phyloP scores from a whole-genome alignment of 192 early-diverging fungal species.

The Linnemannia schmuckeri region DNA sequence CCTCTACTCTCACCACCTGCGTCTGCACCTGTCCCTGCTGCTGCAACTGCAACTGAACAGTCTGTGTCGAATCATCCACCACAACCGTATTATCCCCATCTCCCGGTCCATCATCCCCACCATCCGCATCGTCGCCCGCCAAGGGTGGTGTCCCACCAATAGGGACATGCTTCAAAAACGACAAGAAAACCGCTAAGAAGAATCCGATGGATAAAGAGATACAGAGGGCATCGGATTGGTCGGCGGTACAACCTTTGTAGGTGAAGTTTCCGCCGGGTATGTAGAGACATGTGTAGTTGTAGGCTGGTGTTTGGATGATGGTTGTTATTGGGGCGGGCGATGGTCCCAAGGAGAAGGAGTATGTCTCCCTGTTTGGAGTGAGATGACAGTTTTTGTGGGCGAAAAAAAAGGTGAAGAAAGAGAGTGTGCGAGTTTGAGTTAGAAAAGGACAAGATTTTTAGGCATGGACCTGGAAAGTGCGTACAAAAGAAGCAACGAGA shows the following conservation, averaged over 20 bases:
- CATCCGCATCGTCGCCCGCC: constrained; percentile 19
- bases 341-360: constrained; percentile 46
- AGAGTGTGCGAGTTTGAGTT: background rate
- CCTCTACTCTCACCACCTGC: background rate
- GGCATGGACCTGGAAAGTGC: background rate
- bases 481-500: background rate
- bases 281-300: constrained; percentile 41
- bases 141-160: constrained; percentile 26
- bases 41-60: background rate
- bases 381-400: background rate
- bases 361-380: constrained; percentile 33
- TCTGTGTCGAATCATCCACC: background rate
- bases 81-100: background rate
- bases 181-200: constrained; percentile 46
- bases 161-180: constrained; percentile 51
- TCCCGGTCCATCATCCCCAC: background rate
- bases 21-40: background rate
- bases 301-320: constrained; percentile 21
- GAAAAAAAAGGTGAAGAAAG: too few species aligned
- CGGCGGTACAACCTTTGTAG: constrained; percentile 27
- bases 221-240: constrained; percentile 31
- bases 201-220: constrained; percentile 44
- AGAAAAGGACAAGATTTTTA: background rate
- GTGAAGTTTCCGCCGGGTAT: constrained; percentile 22
- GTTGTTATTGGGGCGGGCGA: constrained; percentile 34